phyloP scores from a whole-genome alignment of 1,139 yeast genomes.

The Taphrina pruni region DNA sequence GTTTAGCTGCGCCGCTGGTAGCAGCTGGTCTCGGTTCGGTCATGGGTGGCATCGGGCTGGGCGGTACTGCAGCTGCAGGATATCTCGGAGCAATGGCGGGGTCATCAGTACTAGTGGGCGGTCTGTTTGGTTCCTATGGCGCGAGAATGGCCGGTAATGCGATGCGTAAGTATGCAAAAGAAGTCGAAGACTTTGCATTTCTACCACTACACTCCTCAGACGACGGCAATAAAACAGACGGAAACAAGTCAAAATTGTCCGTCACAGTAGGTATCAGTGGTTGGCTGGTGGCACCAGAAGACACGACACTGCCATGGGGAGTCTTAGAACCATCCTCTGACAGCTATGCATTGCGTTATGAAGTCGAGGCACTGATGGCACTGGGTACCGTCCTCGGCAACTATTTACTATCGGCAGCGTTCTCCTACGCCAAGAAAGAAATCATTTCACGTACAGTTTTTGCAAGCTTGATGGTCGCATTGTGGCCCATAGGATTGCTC shows the following conservation, averaged over 20 bases:
- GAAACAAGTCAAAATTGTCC: constrained; percentile 72
- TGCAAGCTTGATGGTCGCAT: constrained; percentile 88
- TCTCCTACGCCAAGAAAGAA: constrained; percentile 41
- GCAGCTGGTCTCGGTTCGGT: constrained; percentile 99
- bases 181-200: constrained; percentile 90
- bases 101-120: constrained; percentile 39
- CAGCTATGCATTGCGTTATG: constrained; percentile 77
- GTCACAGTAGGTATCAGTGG: constrained; percentile 62
- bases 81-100: constrained; percentile 92
- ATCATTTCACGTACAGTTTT: constrained; percentile 72
- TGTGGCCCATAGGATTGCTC: constrained; percentile 87
- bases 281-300: constrained; percentile 95
- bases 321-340: constrained; percentile 88
- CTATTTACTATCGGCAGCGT: constrained; percentile 72
- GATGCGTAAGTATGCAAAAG: constrained; percentile 84
- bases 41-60: constrained; percentile 87
- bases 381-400: constrained; percentile 95
- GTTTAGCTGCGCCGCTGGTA: constrained; percentile 93
- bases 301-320: constrained; percentile 96
- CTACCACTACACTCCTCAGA: constrained; percentile 76
- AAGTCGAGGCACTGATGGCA: constrained; percentile 93
- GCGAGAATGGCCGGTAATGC: constrained; percentile 87
- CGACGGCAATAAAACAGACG: not conserved
- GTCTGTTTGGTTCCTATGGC: constrained; percentile 66
- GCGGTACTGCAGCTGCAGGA: constrained; percentile 74